A percentile compares a stretch with the other conserved stretches of the same genome.
Conservation (phyloP, 2,329 filamentous ascomycete species). For the Aphanoascus verrucosus region DNA sequence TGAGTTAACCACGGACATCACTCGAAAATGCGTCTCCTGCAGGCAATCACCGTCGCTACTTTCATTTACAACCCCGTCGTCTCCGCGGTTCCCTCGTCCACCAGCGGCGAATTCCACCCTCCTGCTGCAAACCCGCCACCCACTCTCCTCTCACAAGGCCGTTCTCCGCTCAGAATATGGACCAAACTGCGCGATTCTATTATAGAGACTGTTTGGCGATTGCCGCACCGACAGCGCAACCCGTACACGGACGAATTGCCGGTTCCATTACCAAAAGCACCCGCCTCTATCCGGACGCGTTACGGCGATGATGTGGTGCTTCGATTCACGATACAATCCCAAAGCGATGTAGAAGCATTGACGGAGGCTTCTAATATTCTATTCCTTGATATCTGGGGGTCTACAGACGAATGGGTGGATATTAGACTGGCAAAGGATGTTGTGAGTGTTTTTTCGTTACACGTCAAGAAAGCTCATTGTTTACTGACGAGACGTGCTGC, state of each 20-base stretch:
- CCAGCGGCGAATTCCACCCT: conserved; percentile 8
- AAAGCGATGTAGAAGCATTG: conserved; percentile 58
- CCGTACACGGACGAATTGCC: conserved; percentile 15
- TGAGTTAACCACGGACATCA: not conserved
- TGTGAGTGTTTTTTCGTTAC: conserved; percentile 37
- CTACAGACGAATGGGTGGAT: conserved; percentile 70
- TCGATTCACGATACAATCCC: conserved; percentile 63
- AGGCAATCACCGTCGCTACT: conserved; percentile 1
- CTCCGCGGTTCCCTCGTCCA: conserved; percentile 10
- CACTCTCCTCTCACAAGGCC: conserved; percentile 22
- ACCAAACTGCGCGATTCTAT: conserved; percentile 33
- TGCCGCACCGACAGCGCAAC: conserved; percentile 22
- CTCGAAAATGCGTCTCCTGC: conserved; percentile 8
- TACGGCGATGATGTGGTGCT: conserved; percentile 81
- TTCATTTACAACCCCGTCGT: conserved; percentile 8
- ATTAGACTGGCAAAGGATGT: conserved; percentile 67
- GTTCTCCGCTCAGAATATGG: conserved; percentile 26
- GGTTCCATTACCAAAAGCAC: conserved; percentile 21
- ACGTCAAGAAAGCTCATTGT: not conserved
- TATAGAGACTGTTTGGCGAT: conserved; percentile 36
- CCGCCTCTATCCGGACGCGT: conserved; percentile 35
- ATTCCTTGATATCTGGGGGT: conserved; percentile 85
- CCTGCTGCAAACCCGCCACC: conserved; percentile 17
- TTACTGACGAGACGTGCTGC: conserved; percentile 7
- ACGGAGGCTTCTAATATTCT: conserved; percentile 63